Evolutionary conservation across 2,329 filamentous ascomycete genomes (phyloP).

Genomic region (Fusarium nisikadoi): DNA sequence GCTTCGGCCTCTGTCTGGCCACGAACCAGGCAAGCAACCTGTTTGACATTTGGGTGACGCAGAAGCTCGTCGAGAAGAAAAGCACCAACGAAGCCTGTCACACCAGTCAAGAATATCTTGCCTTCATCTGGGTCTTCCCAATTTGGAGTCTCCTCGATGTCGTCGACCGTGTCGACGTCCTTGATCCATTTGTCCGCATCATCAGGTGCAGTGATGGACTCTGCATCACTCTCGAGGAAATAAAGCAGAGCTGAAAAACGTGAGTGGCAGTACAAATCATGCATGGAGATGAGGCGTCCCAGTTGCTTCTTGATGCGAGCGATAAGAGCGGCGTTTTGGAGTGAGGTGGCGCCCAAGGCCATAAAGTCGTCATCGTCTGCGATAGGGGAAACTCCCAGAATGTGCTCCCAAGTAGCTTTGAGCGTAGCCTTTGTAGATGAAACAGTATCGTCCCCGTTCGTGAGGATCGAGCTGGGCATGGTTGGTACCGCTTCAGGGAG

Average conservation of each 20-base stretch:
- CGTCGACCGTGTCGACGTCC: neutral
- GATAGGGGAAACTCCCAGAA: neutral
- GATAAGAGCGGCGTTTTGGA: conserved; percentile 4
- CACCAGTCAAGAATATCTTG: neutral
- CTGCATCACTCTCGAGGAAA: neutral
- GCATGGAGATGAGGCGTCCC: neutral
- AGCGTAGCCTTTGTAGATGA: neutral
- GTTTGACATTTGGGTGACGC: neutral
- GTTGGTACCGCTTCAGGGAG: neutral
- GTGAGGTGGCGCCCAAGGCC: neutral
- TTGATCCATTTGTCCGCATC: conserved; percentile 2
- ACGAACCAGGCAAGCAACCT: neutral
- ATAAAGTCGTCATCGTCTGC: neutral
- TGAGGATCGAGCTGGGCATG: fast-evolving
- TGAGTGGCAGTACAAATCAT: conserved; percentile 3
- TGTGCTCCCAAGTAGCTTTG: neutral
- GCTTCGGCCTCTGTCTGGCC: neutral
- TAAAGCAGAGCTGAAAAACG: neutral
- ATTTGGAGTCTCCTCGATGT: neutral
- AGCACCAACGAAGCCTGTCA: neutral
- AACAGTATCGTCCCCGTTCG: neutral
- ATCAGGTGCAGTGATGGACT: neutral
- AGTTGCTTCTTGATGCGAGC: neutral
- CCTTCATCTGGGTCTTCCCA: neutral
- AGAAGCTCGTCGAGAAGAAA: neutral